Base-by-base conservation (phyloP, 108 stramenopile species). In the Pseudonitzschia pungens region DNA sequence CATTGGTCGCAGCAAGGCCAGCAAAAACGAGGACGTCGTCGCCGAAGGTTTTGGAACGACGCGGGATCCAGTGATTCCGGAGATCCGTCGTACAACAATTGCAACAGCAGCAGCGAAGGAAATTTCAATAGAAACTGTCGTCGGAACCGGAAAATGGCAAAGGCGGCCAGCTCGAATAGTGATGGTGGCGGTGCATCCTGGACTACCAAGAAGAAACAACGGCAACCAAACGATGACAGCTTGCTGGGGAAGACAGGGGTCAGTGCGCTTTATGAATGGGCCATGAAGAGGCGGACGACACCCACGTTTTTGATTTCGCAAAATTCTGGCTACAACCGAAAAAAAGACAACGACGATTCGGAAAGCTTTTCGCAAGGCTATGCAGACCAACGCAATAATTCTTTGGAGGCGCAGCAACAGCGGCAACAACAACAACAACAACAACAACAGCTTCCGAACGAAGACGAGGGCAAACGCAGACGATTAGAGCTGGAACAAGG, bases 211-310 rank as follows among this genome's bases (percentile, higher is more conserved):
- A 80, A 86, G 67, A 85, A 85, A 43, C 78, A 86, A 72, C 51
- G 70, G 31, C 80, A 80, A 28, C 75, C 77, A 56, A 84, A 74
- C 64, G 81, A 83, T 44, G 82, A 86, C 43, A 71, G 77, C 26
- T 77, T 92, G 18, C 65, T 90, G 54, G 93, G 92, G 22, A 94
- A 91, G 60, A 91, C 90, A 20, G 89, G 86, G 18, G 80, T 87
- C 15, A 76, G 84, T 67, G 93, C 93, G 7, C 63, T 94, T 33
- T 87, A 91, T 64, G 93, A 91, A 83, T 88, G 89, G 72, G 91
- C 90, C 68, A 82, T 75, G 51, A 90, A 91, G 68, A 84, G 89
- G 77, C 84, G 73, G n/a, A 79, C 73, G 0, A 66, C 53, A 40
- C 78, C 78, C 1, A 69, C 45, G 6, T 79, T 79, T 26, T 63